A percentile compares a stretch with the other conserved stretches of the same genome.
Evolutionary conservation across 164 flowering plant species (phyloP).

Genomic region (Vitis amurensis): DNA sequence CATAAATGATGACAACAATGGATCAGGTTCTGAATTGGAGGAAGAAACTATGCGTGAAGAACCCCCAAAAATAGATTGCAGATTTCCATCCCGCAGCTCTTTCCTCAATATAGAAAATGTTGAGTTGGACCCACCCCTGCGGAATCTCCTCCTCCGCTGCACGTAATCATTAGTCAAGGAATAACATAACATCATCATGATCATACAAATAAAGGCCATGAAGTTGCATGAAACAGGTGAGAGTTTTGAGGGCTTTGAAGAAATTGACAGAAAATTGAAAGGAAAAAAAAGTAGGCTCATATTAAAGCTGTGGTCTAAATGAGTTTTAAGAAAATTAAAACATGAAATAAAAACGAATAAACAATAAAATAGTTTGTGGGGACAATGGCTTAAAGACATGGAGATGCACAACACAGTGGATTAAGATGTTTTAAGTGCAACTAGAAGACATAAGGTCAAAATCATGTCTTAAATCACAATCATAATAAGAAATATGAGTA

Average conservation of each 20-base stretch:
- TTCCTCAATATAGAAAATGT: conserved; percentile 46
- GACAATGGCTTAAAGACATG: too few species aligned
- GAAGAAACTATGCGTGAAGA: conserved; percentile 33
- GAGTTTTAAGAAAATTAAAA: too few species aligned
- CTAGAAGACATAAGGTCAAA: too few species aligned
- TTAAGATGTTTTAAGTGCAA: too few species aligned
- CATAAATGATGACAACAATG: conserved; percentile 57
- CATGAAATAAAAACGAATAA: too few species aligned
- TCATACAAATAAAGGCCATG: neutral
- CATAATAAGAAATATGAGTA: too few species aligned
- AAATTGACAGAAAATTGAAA: neutral
- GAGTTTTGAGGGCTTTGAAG: neutral
- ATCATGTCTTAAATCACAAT: too few species aligned
- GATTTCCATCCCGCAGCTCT: conserved; percentile 57
- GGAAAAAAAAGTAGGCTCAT: neutral
- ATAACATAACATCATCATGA: conserved; percentile 1
- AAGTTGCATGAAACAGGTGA: neutral
- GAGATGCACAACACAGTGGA: too few species aligned
- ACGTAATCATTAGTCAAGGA: conserved; percentile 50
- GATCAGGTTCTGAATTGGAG: conserved; percentile 52
- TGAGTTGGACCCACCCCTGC: conserved; percentile 42
- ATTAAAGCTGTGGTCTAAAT: too few species aligned
- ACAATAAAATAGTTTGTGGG: too few species aligned
- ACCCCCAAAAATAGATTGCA: conserved; percentile 51
- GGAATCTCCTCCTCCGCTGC: conserved; percentile 53